Evolutionary conservation across 768 basidiomycete species (phyloP).

Genomic region (Russula brevipes): DNA sequence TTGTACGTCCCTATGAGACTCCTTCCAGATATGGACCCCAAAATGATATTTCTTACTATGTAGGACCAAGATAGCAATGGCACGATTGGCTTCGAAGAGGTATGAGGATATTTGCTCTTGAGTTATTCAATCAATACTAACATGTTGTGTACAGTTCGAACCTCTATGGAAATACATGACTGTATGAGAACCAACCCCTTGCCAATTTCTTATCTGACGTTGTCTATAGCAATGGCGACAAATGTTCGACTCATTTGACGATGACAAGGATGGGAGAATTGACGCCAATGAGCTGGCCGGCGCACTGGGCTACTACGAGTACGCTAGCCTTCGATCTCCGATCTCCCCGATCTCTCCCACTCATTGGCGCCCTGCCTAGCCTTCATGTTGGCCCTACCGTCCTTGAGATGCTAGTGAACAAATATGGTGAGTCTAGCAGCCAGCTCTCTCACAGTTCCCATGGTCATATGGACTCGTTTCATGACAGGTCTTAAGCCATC

Average conservation of each 20-base stretch:
- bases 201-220: not conserved
- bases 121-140: not conserved
- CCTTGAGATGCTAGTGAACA: slow-evolving; percentile 10
- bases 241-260: slow-evolving; percentile 13
- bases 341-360: not conserved
- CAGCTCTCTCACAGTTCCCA: not conserved
- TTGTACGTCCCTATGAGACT: not conserved
- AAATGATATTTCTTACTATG: not conserved
- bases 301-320: slow-evolving; percentile 10
- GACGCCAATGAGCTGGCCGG: not conserved
- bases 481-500: not conserved
- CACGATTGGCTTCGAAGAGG: slow-evolving; percentile 7
- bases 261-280: slow-evolving; percentile 1
- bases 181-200: not conserved
- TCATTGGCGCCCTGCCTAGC: not conserved
- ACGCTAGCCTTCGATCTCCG: not conserved
- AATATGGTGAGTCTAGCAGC: slow-evolving; percentile 5
- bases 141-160: not conserved
- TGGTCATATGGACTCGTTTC: not conserved
- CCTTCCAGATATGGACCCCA: not conserved
- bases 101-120: not conserved
- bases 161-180: slow-evolving; percentile 6
- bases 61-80: slow-evolving; percentile 13
- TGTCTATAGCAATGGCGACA: slow-evolving; percentile 4
- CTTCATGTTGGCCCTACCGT: not conserved